Base-by-base conservation (phyloP, 805 yeast species). In the Teunomyces panamensis region DNA sequence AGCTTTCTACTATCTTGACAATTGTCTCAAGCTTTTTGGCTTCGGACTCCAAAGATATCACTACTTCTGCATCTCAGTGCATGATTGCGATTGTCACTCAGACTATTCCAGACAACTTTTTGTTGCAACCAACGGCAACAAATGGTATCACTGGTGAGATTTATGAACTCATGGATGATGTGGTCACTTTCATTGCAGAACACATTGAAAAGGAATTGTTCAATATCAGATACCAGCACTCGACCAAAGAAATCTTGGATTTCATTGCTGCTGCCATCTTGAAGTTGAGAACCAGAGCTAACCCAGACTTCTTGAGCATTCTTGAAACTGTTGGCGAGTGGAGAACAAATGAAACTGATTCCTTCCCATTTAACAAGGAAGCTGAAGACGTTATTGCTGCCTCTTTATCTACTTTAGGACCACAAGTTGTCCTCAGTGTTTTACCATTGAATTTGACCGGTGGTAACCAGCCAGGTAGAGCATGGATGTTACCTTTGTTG, bases 401-500 rank as follows among this genome's bases (percentile, higher is more conserved):
- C 30, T 90, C 95, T 1, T 82, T 94, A 47, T 64, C 87, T 1
- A 80, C 85, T 4, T 66, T 91, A 64, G 99, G 99, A 2, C 97
- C 98, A 8, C 95, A 87, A 56, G 80, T 75, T 9, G 94, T 94
- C 2, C 69, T 92, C 51, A 67, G 79, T 41, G 71, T 79, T 4
- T 74, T 94, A 30, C 98, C 99, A 5, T 73, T 94, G 59, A 89
- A 92, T 60, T 74, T 94, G 57, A 74, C 76, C 28, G 80, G 85
- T 4, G 64, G 70, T 17, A 67, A 70, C 29, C 74, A 77, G 37
- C 78, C 84, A n/a, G 97, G 97, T 41, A 81, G 98, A 63, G 97
- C 97, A 41, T 94, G 98, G 97, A 62, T 94, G 57, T 77, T 94
- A 54, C 99, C 99, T 9, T 64, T 94, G 30, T 77, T 94, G 51